Base-by-base conservation (phyloP, 164 flowering plant genomes). In the Sextonia rubra region DNA sequence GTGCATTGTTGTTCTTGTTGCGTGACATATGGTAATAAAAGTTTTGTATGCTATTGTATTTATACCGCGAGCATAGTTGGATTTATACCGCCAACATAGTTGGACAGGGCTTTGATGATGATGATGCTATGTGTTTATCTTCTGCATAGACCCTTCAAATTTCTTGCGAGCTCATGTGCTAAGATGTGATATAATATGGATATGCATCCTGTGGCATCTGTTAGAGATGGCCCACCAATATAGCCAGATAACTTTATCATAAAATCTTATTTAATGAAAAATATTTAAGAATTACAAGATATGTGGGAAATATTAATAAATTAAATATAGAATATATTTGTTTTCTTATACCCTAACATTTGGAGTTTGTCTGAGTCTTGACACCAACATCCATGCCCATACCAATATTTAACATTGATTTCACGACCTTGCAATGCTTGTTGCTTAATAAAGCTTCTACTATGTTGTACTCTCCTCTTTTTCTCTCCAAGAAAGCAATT, bases 1-100 rank as follows among this genome's bases (percentile, higher is more conserved):
- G 99, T 95, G 52, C 58, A 48, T 71, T 30, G 49, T 60, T n/a
- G 60, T 29, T 60, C 47, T 68, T 60, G 8, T 44, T 12, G 44
- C 25, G 24, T 22, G 27, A 20, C 25, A 22, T 61, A 11, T 20
- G 25, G 29, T 14, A 17, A 22, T 22, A 24, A 61, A 61, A 24
- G 29, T 24, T 20, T 26, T 61, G 64, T 61, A 11, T 6, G 17
- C 58, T 52, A 52, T 52, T 52, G n/a, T 52, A 5, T 52, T 17
- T 47, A 47, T 47, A 12, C 6, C 12, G 49, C 49, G 11, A 6
- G 49, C 11, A 47, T 47, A 7, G 12, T 12, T 47, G 49, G 49
- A 47, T 47, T n/a, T n/a, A n/a, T n/a, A n/a, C n/a, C n/a, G n/a
- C n/a, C n/a, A n/a, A n/a, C n/a, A n/a, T n/a, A n/a, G n/a, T n/a